Percentiles rank a stretch among this genome's conserved stretches.
Conservation (phyloP, 495 filamentous ascomycete species). For the Penicillium paxilli region DNA sequence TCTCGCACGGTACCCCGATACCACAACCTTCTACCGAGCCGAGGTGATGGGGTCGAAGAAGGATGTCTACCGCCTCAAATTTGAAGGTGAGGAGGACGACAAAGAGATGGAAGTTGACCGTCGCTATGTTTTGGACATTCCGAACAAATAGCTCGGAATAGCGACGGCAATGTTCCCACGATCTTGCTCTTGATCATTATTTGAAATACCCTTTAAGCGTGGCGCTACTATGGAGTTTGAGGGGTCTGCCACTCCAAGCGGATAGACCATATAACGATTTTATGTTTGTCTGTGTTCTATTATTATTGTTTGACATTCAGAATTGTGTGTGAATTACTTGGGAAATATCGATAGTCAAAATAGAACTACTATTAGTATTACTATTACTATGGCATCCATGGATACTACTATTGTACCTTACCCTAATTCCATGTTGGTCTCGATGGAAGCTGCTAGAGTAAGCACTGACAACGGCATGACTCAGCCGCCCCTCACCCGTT, state of each 20-base stretch:
- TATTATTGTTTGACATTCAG: no score
- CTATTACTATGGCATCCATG: not conserved
- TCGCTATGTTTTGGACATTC: slow-evolving; percentile 77
- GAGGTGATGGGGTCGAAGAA: slow-evolving; percentile 79
- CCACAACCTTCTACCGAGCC: slow-evolving; percentile 95
- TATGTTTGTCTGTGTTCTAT: no score
- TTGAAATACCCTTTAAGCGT: slow-evolving; percentile 34
- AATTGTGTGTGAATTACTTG: no score
- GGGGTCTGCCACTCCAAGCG: not conserved
- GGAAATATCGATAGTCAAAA: no score
- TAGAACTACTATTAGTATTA: no score
- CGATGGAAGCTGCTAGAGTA: slow-evolving; percentile 27
- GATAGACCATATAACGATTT: slow-evolving; percentile 1
- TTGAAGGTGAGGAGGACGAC: slow-evolving; percentile 84
- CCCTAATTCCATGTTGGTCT: no score
- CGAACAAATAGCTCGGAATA: slow-evolving; percentile 37
- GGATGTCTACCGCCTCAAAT: slow-evolving; percentile 66
- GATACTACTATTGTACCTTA: no score
- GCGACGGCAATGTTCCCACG: slow-evolving; percentile 9
- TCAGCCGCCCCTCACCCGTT: slow-evolving; percentile 19
- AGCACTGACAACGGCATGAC: slow-evolving; percentile 25
- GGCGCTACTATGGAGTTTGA: slow-evolving; percentile 30
- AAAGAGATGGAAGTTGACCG: slow-evolving; percentile 78
- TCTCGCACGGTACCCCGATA: slow-evolving; percentile 82
- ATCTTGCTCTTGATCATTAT: slow-evolving; percentile 20